Evolutionary conservation across 345 rosid genomes (phyloP).

Genomic region (Salix koriyanagi): DNA sequence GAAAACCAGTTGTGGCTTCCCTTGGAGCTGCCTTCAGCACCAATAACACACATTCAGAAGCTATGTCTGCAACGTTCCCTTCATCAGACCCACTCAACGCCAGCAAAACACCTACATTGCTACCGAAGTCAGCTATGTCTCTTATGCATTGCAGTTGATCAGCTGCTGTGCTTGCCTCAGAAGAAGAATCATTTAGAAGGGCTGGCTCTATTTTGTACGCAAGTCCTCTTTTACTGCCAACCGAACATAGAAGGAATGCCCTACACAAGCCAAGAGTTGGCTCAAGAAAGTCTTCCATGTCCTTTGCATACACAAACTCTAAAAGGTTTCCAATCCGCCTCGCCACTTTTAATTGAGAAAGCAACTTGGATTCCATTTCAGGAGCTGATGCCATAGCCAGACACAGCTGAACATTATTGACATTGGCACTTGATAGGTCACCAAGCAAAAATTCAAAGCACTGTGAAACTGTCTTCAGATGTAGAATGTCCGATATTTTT

Average conservation of each 20-base stretch:
- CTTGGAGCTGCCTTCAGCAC: slow-evolving; percentile 82
- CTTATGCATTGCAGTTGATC: slow-evolving; percentile 58
- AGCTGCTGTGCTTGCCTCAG: slow-evolving; percentile 30
- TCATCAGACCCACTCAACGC: slow-evolving; percentile 48
- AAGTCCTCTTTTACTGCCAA: slow-evolving; percentile 48
- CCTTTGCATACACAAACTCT: slow-evolving; percentile 82
- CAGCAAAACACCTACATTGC: slow-evolving; percentile 64
- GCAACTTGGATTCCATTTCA: slow-evolving; percentile 84
- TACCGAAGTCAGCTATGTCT: slow-evolving; percentile 77
- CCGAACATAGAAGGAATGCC: slow-evolving; percentile 68
- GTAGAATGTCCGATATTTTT: slow-evolving; percentile 67
- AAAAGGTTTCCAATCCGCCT: slow-evolving; percentile 82
- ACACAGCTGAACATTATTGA: slow-evolving; percentile 83
- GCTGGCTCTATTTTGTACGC: slow-evolving; percentile 50
- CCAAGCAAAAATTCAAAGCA: slow-evolving; percentile 92
- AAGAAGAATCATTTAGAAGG: slow-evolving; percentile 52
- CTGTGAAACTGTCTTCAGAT: slow-evolving; percentile 74
- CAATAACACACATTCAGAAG: slow-evolving; percentile 79
- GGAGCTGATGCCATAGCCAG: slow-evolving; percentile 91
- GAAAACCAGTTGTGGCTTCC: slow-evolving; percentile 80
- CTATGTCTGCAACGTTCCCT: slow-evolving; percentile 51
- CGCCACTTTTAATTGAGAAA: slow-evolving; percentile 76
- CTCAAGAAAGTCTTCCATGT: slow-evolving; percentile 94
- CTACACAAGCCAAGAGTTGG: slow-evolving; percentile 78
- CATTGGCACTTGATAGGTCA: slow-evolving; percentile 82